Conservation (phyloP, 192 early-diverging fungal species). For the Dispira simplex region DNA sequence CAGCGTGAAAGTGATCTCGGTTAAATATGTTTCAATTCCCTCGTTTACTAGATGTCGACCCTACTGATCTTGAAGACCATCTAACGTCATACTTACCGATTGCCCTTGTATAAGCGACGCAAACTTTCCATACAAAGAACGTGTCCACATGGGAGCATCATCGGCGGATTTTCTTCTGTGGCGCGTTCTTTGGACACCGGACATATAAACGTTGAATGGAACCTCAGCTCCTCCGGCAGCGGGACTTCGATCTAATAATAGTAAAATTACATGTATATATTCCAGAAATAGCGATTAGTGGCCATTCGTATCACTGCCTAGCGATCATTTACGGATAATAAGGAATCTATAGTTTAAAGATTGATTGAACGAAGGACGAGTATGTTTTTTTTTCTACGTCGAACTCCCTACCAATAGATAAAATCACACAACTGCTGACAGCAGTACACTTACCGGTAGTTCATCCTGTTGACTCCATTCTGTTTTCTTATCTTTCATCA, state of each 20-base stretch:
- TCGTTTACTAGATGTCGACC: neutral
- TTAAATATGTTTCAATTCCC: neutral
- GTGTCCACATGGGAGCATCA: constrained; percentile 97
- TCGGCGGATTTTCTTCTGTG: constrained; percentile 86
- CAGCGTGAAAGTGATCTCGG: neutral
- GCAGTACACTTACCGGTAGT: constrained; percentile 42
- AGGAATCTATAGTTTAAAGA: neutral
- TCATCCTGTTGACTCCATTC: constrained; percentile 91
- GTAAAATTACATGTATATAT: neutral
- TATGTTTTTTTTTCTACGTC: neutral
- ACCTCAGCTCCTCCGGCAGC: constrained; percentile 67
- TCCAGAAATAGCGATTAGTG: neutral
- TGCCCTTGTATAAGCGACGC: constrained; percentile 59
- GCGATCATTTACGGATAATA: neutral
- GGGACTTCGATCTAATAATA: constrained; percentile 57
- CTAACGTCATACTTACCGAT: constrained; percentile 21
- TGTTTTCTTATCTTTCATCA: constrained; percentile 72
- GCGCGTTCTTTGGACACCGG: constrained; percentile 94
- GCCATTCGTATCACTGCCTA: neutral
- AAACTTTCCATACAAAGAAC: constrained; percentile 89
- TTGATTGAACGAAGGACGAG: neutral
- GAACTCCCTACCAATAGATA: neutral
- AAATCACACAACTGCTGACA: neutral
- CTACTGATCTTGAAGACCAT: no score
- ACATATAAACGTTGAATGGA: constrained; percentile 92